Evolutionary conservation across 2,329 filamentous ascomycete genomes (phyloP), one percentile per base, ranked within the genome.

Genomic region (Zymoseptoria tritici): DNA sequence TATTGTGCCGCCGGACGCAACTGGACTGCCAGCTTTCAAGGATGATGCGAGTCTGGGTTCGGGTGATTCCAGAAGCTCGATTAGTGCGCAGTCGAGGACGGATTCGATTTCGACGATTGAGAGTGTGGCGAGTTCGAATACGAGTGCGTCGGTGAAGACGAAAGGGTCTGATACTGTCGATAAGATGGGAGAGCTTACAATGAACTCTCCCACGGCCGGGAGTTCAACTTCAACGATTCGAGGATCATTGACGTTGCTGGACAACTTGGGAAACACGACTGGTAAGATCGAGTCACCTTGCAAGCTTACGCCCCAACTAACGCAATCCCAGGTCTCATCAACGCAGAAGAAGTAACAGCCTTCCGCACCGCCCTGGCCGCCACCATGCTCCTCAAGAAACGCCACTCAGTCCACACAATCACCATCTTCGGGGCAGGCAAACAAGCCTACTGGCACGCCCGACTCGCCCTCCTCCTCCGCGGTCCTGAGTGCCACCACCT

Each of bases 361-460:
- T 89, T 89, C 73, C 81, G 86, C 52, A 89, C 87, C 0, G 84
- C 86, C 0, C 75, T 89, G 11, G 83, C 83, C 0, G 81, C 82
- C 11, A 83, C 86, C 59, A 78, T 88, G 65, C 79, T 87, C 19
- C 83, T 84, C 69, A 78, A 77, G 66, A 79, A 79, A 68, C 89
- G 93, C 58, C 79, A 82, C 58, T 82, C 82, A 26, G 87, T 96
- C 50, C 86, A 87, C 70, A 90, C 86, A 13, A 71, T 97, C 9
- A 86, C 88, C 13, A 87, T 96, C 57, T 97, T 97, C 72, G 93
- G 93, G 22, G 87, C 88, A 36, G 93, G 93, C 52, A 85, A 88
- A 67, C 92, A 97, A 77, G 93, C 93, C 11, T 96, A 93, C 77
- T 97, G 92, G 92, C 93, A 97, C 72, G 85, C 96, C 51, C 87